Evolutionary conservation across 768 basidiomycete species (phyloP).

Genomic region (Pisolithus orientalis): DNA sequence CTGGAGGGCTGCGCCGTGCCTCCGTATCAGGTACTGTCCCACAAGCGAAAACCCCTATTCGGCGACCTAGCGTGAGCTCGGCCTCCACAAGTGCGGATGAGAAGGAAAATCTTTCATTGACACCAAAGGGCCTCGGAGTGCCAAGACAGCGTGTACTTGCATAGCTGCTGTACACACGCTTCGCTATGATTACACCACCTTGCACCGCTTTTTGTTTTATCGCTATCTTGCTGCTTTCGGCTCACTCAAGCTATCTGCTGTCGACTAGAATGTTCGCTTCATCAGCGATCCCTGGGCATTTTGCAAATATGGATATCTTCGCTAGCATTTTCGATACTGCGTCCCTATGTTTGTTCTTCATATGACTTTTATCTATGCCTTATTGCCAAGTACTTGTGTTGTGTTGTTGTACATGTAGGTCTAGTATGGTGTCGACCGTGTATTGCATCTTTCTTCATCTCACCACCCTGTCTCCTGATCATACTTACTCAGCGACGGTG

Average conservation of each 20-base stretch:
- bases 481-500: not conserved
- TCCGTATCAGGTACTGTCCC: conserved; percentile 28
- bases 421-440: not conserved
- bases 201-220: conserved; percentile 1
- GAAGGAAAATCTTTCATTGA: conserved; percentile 51
- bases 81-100: conserved; percentile 45
- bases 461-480: not conserved
- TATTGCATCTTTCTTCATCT: not conserved
- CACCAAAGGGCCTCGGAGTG: conserved; percentile 14
- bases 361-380: conserved; percentile 14
- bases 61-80: conserved; percentile 28
- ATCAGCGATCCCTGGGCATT: not conserved
- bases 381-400: conserved; percentile 1
- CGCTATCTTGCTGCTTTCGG: not conserved
- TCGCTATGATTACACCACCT: conserved; percentile 8
- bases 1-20: conserved; percentile 18
- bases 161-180: conserved; percentile 4
- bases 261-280: conserved; percentile 7
- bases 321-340: conserved; percentile 4
- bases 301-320: not conserved
- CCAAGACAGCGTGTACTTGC: conserved; percentile 13
- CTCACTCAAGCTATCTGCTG: not conserved
- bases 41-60: conserved; percentile 28
- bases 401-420: conserved; percentile 20
- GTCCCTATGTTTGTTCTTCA: conserved; percentile 7